Evolutionary conservation across 2,329 filamentous ascomycete genomes (phyloP), one percentile per base, ranked within the genome.

Genomic region (Stemphylium lycopersici): DNA sequence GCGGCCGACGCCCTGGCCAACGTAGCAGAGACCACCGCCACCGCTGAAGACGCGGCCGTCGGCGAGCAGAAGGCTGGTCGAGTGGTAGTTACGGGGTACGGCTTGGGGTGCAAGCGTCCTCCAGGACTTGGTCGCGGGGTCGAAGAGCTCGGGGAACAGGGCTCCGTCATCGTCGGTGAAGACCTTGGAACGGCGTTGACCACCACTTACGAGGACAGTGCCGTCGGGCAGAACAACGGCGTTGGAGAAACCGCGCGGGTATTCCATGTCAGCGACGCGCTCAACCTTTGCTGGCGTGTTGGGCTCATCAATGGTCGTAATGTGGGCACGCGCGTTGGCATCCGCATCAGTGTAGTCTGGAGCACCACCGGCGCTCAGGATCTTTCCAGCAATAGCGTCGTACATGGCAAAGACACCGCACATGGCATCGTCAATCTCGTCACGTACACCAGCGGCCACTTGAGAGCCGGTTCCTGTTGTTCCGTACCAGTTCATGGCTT

Each of bases 201-300:
- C 67, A 38, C 67, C 67, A 16, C 60, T 64, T 20, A 70, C 65
- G n/a, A 70, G 50, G 6, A 69, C 59, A 11, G 56, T 66, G 6
- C 67, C 67, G 29, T 70, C 67, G n/a, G 67, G 67, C 13, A 70
- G 55, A 10, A 69, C 59, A 32, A 66, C 63, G 7, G 66, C 61
- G 20, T 67, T 67, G 5, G 63, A 36, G 39, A 67, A 68, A 7
- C 66, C 65, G 22, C 67, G 63, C 4, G 64, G 57, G 20, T 65
- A 66, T 2, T 52, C 56, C 64, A 69, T 67, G 26, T 68, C 64
- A 16, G 61, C 43, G n/a, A 61, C 61, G 32, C 66, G 64, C 51
- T 68, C 62, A 5, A 67, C 66, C 8, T 41, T 53, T 18, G 64
- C 55, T 20, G 52, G 45, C 11, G 58, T 48, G 16, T 62, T 62